Percentiles rank a stretch among this genome's conserved stretches.
Conservation (phyloP, 768 basidiomycete genomes). For the Sarcomyxa edulis region DNA sequence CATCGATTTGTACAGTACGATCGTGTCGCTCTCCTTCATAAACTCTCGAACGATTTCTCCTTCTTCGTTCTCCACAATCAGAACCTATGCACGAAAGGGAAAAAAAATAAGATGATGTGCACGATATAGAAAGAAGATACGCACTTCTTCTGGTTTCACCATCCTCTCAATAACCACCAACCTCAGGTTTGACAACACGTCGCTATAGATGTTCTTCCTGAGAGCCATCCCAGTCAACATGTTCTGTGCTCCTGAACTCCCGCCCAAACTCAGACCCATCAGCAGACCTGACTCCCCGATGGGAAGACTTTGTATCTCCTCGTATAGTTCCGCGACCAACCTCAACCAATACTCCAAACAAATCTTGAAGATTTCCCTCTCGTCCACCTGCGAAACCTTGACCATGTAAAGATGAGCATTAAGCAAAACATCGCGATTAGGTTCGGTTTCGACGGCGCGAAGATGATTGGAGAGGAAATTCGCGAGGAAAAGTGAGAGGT, state of each 20-base stretch:
- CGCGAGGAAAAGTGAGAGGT: conserved; percentile 94
- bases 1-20: conserved; percentile 98
- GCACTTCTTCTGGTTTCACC: conserved; percentile 98
- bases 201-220: conserved; percentile 92
- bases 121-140: conserved; percentile 14
- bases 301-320: conserved; percentile 90
- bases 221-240: conserved; percentile 75
- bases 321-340: conserved; percentile 93
- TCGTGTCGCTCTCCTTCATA: conserved; percentile 98
- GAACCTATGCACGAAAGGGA: conserved; percentile 49
- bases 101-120: background rate
- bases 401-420: conserved; percentile 99
- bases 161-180: conserved; percentile 97
- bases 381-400: conserved; percentile 96
- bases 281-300: conserved; percentile 82
- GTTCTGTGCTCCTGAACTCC: conserved; percentile 52
- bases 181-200: conserved; percentile 90
- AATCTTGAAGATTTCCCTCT: conserved; percentile 99
- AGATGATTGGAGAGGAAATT: conserved; percentile 95
- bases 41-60: conserved; percentile 99
- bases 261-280: conserved; percentile 85
- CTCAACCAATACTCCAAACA: conserved; percentile 97
- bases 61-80: conserved; percentile 99
- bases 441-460: conserved; percentile 87
- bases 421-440: conserved; percentile 86